Base-by-base conservation (phyloP, 2,329 filamentous ascomycete genomes). In the Aspergillus japonicus region DNA sequence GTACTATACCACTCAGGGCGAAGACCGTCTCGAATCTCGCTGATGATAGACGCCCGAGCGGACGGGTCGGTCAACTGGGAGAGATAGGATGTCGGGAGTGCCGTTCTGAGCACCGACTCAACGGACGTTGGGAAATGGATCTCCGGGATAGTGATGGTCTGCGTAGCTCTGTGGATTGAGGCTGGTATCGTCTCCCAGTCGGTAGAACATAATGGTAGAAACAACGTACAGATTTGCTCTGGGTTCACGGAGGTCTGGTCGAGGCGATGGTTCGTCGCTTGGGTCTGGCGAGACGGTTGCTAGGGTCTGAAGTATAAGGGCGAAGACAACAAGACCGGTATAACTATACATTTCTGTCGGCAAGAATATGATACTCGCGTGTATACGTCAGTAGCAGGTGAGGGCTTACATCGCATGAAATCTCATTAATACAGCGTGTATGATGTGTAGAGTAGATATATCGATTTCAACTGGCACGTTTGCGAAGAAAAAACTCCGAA, bases 1-100 rank as follows among this genome's bases (percentile, higher is more conserved):
- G 61, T 57, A 29, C 63, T 57, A 48, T 71, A 73, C 72, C 72
- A 73, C 24, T 52, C 54, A 1, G 71, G 69, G 10, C 60, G 66
- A 49, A 67, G 57, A 24, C 70, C 69, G n/a, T 64, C 57, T 11
- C 64, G 44, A 42, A 66, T 60, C 14, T 68, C 70, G 31, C 59
- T 63, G 23, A 62, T 47, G n/a, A 74, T 31, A 1, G 69, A 68
- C 2, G 64, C 65, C 21, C 58, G 59, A 16, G 61, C 62, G 4
- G 59, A 47, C 4, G 66, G 63, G 52, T 70, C 63, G 8, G 59
- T 31, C 10, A 73, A 21, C n/a, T 68, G 50, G 0, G 58, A 57
- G 6, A 70, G 39, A 12, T 64, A 66, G 2, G 67, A 68, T n/a
- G 56, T 39, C 0, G 72, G 72, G 5, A 74, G 52, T 11, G 67